Evolutionary conservation across 192 early-diverging fungal species (phyloP).

Genomic region (Fimicolochytrium jonesii): DNA sequence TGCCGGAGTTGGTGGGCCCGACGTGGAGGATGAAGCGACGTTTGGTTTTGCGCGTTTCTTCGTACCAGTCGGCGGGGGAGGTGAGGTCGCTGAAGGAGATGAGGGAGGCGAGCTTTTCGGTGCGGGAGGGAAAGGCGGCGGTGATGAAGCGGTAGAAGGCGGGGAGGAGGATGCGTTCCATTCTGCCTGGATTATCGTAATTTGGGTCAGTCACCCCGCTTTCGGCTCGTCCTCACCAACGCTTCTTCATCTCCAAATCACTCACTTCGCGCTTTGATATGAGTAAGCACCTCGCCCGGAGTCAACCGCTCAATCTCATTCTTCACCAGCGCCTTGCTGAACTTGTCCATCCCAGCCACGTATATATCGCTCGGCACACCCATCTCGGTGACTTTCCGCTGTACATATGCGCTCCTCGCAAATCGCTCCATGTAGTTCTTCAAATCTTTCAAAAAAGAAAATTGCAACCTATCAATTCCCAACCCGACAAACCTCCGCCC

Average conservation of each 20-base stretch:
- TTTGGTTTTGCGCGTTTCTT: conserved; percentile 66
- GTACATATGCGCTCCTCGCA: not conserved
- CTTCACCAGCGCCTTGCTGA: not conserved
- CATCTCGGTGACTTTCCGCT: conserved; percentile 1
- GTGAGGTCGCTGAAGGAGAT: conserved; percentile 66
- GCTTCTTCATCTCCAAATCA: not conserved
- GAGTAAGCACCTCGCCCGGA: conserved; percentile 3
- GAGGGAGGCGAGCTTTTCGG: conserved; percentile 12
- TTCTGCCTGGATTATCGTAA: conserved; percentile 6
- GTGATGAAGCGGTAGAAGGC: conserved; percentile 26
- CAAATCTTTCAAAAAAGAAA: conserved; percentile 6
- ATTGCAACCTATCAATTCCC: no score
- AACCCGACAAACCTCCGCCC: no score
- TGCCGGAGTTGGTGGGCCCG: conserved; percentile 97
- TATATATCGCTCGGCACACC: not conserved
- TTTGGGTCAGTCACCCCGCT: not conserved
- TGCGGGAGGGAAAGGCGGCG: conserved; percentile 1
- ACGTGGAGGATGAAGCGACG: conserved; percentile 90
- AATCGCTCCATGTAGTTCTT: not conserved
- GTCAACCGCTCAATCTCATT: not conserved
- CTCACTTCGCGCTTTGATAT: conserved; percentile 13
- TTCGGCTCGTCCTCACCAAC: not conserved
- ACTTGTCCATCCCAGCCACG: not conserved
- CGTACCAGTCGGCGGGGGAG: conserved; percentile 77
- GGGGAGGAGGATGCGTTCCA: conserved; percentile 35